A percentile compares a stretch with the other conserved stretches of the same genome.
Evolutionary conservation across 257 asterid genomes (phyloP).

Genomic region (Henckelia pumila): DNA sequence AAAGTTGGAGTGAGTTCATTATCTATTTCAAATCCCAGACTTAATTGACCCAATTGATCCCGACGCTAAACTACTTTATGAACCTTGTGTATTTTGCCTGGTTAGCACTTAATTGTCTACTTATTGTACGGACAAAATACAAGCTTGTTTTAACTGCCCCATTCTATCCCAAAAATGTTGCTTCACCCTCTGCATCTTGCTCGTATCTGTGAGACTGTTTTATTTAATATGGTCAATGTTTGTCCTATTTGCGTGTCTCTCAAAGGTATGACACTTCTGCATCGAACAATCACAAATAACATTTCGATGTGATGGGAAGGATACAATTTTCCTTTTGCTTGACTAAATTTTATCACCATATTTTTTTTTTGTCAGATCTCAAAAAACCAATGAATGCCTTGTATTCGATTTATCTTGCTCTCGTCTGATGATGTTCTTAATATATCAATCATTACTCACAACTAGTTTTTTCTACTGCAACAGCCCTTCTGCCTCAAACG

Average conservation of each 20-base stretch:
- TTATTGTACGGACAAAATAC: too few species aligned
- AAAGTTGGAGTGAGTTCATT: slow-evolving; percentile 51
- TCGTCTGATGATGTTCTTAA: not conserved
- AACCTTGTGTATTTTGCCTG: not conserved
- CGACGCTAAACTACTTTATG: slow-evolving; percentile 5
- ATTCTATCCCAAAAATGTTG: too few species aligned
- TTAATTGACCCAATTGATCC: slow-evolving; percentile 5
- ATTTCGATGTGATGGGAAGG: not conserved
- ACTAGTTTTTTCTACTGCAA: slow-evolving; percentile 20
- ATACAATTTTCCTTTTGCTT: not conserved
- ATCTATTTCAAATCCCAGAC: not conserved
- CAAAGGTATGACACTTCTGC: not conserved
- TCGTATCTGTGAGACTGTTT: too few species aligned
- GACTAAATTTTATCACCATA: not conserved
- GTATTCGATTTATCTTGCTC: not conserved
- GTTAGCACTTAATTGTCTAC: too few species aligned
- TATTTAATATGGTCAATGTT: too few species aligned
- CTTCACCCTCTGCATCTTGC: too few species aligned
- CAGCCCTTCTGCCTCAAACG: slow-evolving; percentile 36
- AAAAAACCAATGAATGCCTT: not conserved
- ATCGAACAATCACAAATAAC: too few species aligned
- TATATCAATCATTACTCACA: slow-evolving; percentile 5
- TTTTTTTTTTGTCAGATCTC: not conserved
- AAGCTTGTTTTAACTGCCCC: too few species aligned
- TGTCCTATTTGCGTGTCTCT: too few species aligned